Evolutionary conservation across 225 moss, liverwort and hornwort genomes (phyloP), one percentile per base, ranked within the genome.

Genomic region (Pseudoscleropodium purum): DNA sequence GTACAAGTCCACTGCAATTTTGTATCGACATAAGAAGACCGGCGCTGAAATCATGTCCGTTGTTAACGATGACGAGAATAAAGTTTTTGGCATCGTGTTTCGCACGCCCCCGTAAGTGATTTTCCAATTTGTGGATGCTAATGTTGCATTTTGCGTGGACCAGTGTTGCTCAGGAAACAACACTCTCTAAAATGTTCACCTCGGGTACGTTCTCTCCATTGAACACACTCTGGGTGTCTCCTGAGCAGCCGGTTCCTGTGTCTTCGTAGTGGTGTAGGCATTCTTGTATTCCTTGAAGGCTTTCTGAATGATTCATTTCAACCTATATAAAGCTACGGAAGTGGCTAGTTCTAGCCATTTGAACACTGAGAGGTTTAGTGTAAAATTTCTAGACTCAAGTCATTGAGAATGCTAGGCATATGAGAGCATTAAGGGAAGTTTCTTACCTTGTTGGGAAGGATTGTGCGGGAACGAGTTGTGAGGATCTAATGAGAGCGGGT

Each of bases 11-110:
- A 97, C 94, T 90, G 99, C 97, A 85, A 94, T 97, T 86, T 90
- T 99, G 65, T 99, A 99, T 85, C 95, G 97, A 41, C 99, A 99
- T 49, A 95, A 94, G 90, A 99, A 96, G 91, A 99, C 97, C 19
- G 99, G 99, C 67, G 97, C 97, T 78, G 97, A 99, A 90, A 87
- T 99, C 62, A 97, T 99, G 96, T 97, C 96, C 43, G 97, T 99
- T 31, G 95, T 95, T 33, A 99, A 97, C 59, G 96, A 97, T 59
- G 99, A 99, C 34, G 97, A 99, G 87, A 99, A 99, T 62, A 99
- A 99, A 89, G 99, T 99, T 45, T 99, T 99, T 88, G 99, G 99
- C n/a, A 96, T 99, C 61, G 97, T 97, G 25, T 94, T 99, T 85
- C 96, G 99, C 91, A 99, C 99, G 81, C 99, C 97, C 27, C 97